Percentiles rank a stretch among this genome's conserved stretches.
Evolutionary conservation across 2,329 filamentous ascomycete genomes (phyloP).

Genomic region (Blastomyces silverae): DNA sequence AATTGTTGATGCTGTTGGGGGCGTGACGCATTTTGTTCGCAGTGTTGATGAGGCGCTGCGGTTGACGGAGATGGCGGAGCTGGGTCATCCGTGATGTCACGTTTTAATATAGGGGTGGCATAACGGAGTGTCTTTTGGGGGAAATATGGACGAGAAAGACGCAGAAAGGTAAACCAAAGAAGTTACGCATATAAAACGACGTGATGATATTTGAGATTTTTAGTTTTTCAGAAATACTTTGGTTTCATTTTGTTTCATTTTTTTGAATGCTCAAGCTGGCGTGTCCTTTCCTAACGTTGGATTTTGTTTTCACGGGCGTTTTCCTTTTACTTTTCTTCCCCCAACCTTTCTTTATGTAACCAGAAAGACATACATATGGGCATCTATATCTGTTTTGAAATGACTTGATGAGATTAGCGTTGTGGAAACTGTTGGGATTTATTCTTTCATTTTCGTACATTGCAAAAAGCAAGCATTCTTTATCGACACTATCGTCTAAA

Average conservation of each 20-base stretch:
- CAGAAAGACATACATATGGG: background rate
- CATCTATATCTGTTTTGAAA: background rate
- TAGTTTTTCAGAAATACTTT: background rate
- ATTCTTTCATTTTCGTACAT: background rate
- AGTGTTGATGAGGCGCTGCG: conserved; percentile 79
- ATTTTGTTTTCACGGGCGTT: background rate
- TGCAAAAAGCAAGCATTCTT: background rate
- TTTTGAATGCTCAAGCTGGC: no score
- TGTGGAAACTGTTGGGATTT: background rate
- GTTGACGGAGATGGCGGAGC: conserved; percentile 66
- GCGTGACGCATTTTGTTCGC: conserved; percentile 67
- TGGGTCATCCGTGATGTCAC: conserved; percentile 19
- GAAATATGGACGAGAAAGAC: background rate
- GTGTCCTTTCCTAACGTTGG: no score
- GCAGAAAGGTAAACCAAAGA: background rate
- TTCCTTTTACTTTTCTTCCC: background rate
- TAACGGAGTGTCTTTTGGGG: background rate
- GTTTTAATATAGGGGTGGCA: no score
- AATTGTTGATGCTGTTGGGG: conserved; percentile 77
- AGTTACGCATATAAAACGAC: background rate
- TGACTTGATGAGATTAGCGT: background rate
- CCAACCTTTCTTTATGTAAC: background rate
- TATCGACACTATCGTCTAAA: background rate
- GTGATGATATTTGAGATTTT: background rate
- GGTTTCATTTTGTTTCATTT: background rate